Evolutionary conservation across 768 basidiomycete species (phyloP).

Genomic region (Collybia sordida): DNA sequence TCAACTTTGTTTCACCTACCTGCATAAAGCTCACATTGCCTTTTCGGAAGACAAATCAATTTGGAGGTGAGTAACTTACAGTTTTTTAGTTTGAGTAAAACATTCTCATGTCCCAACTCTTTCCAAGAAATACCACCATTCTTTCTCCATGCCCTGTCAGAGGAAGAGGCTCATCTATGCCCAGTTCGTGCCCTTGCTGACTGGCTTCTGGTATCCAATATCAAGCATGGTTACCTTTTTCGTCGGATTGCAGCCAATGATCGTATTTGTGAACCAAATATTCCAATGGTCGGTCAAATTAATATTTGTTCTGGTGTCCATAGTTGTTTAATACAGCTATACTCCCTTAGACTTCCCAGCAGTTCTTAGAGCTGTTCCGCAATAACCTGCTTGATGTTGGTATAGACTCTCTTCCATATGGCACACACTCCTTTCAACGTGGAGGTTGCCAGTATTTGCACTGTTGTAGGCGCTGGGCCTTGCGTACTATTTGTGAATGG

Average conservation of each 20-base stretch:
- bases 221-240: conserved; percentile 31
- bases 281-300: conserved; percentile 27
- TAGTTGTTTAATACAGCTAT: not conserved
- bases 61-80: conserved; percentile 22
- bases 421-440: conserved; percentile 40
- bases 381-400: conserved; percentile 40
- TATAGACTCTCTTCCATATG: conserved; percentile 34
- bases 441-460: conserved; percentile 42
- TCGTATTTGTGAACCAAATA: conserved; percentile 16
- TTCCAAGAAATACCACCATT: conserved; percentile 34
- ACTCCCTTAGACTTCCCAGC: conserved; percentile 27
- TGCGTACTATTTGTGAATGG: conserved; percentile 42
- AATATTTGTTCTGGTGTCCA: not conserved
- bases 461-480: conserved; percentile 27
- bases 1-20: conserved; percentile 8
- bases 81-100: not conserved
- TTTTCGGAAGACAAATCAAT: conserved; percentile 26
- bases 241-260: conserved; percentile 27
- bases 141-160: conserved; percentile 18
- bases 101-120: too few relatives aligned
- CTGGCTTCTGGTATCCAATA: conserved; percentile 22
- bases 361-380: conserved; percentile 36
- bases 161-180: conserved; percentile 29
- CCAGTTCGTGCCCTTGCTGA: conserved; percentile 29
- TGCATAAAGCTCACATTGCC: conserved; percentile 20